phyloP scores from a whole-genome alignment of 176 grass and related monocot genomes.

The Carex littledalei region DNA sequence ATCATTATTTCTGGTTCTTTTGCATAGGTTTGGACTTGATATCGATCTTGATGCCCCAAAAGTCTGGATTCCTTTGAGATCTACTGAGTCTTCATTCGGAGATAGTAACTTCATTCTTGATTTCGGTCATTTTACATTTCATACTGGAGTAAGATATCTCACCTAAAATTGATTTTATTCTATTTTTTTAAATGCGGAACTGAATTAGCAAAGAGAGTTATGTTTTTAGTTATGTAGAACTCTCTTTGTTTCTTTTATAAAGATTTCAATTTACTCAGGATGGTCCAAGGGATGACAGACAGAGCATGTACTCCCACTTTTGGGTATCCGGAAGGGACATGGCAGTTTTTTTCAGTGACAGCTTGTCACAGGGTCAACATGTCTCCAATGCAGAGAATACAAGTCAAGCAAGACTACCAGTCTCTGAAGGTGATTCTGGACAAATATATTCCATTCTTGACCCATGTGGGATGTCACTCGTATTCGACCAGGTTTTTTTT shows the following conservation, averaged over 20 bases:
- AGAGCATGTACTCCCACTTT: conserved; percentile 87
- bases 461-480: conserved; percentile 84
- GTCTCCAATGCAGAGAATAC: conserved; percentile 20
- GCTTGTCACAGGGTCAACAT: conserved; percentile 35
- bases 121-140: conserved; percentile 99
- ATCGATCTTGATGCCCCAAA: conserved; percentile 98
- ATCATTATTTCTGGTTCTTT: conserved; percentile 15
- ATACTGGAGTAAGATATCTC: conserved; percentile 63
- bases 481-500: conserved; percentile 76
- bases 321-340: conserved; percentile 91
- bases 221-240: not conserved
- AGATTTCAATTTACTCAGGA: conserved; percentile 37
- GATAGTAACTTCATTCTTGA: conserved; percentile 72
- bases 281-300: conserved; percentile 50
- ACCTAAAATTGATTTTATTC: conserved; percentile 11
- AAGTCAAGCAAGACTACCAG: conserved; percentile 27
- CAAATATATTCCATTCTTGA: conserved; percentile 84
- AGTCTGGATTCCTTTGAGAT: conserved; percentile 74
- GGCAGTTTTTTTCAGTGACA: conserved; percentile 78
- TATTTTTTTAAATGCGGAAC: conserved; percentile 1
- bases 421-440: conserved; percentile 28
- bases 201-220: not conserved
- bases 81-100: conserved; percentile 23
- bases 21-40: conserved; percentile 84
- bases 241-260: conserved; percentile 24